Evolutionary conservation across 495 filamentous ascomycete genomes (phyloP).

Genomic region (Rusavskia elegans): DNA sequence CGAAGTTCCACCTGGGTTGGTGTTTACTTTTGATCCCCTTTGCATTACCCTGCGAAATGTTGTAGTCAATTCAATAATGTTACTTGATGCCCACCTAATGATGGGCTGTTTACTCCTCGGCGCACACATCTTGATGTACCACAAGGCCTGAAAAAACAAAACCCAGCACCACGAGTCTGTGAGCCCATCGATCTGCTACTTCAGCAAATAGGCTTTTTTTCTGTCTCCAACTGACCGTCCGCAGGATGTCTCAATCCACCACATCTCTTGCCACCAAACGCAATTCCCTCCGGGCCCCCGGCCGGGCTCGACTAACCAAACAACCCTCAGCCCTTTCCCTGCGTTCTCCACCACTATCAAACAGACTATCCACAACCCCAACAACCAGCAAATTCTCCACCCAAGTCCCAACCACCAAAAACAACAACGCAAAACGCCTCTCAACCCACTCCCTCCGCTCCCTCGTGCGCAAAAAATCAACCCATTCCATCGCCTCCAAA

Average conservation of each 20-base stretch:
- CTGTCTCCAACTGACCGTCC: too few relatives aligned
- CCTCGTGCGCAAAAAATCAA: background rate
- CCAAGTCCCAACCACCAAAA: background rate
- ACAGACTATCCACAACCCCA: background rate
- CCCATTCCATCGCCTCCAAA: background rate
- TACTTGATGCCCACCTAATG: too few relatives aligned
- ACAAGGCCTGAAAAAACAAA: too few relatives aligned
- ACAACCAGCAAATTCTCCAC: conserved; percentile 5
- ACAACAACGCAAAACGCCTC: background rate
- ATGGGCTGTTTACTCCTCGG: too few relatives aligned
- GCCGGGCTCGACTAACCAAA: background rate
- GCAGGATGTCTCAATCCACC: background rate
- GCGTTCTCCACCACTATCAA: conserved; percentile 1
- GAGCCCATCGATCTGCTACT: too few relatives aligned
- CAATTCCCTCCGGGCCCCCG: background rate
- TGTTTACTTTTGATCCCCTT: too few relatives aligned
- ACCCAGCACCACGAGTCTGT: too few relatives aligned
- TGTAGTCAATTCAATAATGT: too few relatives aligned
- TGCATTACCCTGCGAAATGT: too few relatives aligned
- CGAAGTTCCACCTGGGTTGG: too few relatives aligned
- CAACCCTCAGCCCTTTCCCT: background rate
- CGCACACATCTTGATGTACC: too few relatives aligned
- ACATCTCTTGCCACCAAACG: background rate
- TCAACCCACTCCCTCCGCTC: background rate
- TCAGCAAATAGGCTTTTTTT: too few relatives aligned